phyloP scores from a whole-genome alignment of 164 flowering plant genomes.

The Tetrastigma voinierianum region DNA sequence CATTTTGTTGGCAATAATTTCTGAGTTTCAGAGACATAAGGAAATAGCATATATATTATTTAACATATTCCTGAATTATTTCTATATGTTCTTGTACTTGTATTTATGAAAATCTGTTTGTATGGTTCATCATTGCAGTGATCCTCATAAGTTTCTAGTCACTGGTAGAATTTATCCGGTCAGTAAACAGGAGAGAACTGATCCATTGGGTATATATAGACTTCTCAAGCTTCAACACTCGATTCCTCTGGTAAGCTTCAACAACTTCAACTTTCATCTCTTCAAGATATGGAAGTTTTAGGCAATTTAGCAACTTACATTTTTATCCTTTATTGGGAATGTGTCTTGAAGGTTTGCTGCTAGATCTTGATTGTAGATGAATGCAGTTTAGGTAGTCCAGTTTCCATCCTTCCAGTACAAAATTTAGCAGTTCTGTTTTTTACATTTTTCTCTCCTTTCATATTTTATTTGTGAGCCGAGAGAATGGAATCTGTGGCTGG shows the following conservation, averaged over 20 bases:
- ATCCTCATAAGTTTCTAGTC: conserved; percentile 30
- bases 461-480: neutral
- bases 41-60: neutral
- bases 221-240: conserved; percentile 30
- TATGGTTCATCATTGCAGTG: conserved; percentile 24
- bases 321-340: neutral
- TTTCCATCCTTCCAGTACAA: neutral
- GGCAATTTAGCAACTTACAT: neutral
- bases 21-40: too few species aligned
- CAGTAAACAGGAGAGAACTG: neutral
- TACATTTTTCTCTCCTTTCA: neutral
- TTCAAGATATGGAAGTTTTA: neutral
- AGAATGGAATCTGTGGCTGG: too few species aligned
- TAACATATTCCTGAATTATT: neutral
- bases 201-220: conserved; percentile 23
- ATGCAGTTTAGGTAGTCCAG: neutral
- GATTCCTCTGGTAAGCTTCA: conserved; percentile 36
- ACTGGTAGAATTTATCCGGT: conserved; percentile 11
- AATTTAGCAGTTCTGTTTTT: neutral
- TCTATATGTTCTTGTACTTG: neutral
- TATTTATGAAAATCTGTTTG: neutral
- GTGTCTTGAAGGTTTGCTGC: neutral
- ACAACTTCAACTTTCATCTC: neutral
- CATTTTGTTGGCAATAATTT: too few species aligned
- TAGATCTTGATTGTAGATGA: neutral